These are phyloP conservation scores for Trichoderma gamsii DNA, from an alignment of 495 filamentous ascomycete genomes.

Conservation along the genomic window DNA sequence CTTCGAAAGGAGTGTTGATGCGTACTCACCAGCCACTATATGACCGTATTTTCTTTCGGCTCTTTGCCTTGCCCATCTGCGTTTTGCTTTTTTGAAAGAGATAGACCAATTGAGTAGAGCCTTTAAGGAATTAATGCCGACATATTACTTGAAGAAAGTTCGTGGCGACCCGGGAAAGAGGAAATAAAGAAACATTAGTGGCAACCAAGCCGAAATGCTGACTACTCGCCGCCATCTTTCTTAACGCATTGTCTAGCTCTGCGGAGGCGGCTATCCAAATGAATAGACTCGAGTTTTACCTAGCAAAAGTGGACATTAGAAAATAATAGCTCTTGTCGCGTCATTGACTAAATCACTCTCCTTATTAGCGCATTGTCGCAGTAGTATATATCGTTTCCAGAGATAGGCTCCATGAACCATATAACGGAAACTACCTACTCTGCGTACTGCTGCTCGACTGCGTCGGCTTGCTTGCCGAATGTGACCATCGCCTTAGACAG, in stretches of 20 bases:
- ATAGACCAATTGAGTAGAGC: not conserved
- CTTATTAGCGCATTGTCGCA: too few relatives aligned
- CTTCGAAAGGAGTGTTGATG: not conserved
- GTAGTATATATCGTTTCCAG: too few relatives aligned
- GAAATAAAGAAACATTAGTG: not conserved
- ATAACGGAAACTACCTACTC: too few relatives aligned
- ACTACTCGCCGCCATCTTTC: too few relatives aligned
- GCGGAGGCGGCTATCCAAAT: too few relatives aligned
- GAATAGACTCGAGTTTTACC: too few relatives aligned
- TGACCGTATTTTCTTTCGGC: not conserved
- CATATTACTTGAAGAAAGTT: not conserved
- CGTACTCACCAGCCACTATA: conserved; percentile 4
- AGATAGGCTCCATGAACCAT: too few relatives aligned
- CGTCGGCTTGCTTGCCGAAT: not conserved
- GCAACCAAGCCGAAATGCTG: not conserved
- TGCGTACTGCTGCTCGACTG: not conserved
- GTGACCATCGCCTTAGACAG: not conserved
- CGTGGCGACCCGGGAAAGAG: not conserved
- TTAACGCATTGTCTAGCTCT: too few relatives aligned
- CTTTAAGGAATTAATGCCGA: not conserved
- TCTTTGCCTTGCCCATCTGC: not conserved
- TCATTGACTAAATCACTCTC: too few relatives aligned
- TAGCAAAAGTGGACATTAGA: too few relatives aligned
- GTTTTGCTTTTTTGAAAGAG: not conserved
- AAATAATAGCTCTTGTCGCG: too few relatives aligned